Evolutionary conservation across 2,329 filamentous ascomycete genomes (phyloP).

Genomic region (Aureobasidium lini): DNA sequence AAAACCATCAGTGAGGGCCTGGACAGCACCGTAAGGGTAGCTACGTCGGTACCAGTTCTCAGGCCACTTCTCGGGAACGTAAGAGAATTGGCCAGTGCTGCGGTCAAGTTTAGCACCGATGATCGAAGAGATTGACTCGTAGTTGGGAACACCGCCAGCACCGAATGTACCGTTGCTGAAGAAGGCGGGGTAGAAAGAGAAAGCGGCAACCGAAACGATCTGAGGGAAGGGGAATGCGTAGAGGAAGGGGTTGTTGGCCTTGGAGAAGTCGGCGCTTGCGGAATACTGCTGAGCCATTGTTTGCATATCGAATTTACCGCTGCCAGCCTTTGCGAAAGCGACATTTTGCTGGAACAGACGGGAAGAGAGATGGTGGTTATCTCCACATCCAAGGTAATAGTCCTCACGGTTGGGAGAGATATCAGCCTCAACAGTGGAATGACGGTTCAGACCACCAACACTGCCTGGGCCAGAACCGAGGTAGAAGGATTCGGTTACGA

Average conservation of each 20-base stretch:
- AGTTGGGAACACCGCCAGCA: conserved; percentile 29
- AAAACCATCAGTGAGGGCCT: conserved; percentile 28
- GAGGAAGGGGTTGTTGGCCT: conserved; percentile 26
- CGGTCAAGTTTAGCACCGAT: conserved; percentile 22
- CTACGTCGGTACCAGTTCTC: conserved; percentile 25
- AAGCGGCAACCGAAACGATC: conserved; percentile 24
- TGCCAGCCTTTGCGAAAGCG: conserved; percentile 17
- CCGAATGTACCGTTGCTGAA: conserved; percentile 32
- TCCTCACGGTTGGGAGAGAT: conserved; percentile 28
- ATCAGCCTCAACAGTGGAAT: conserved; percentile 25
- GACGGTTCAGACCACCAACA: conserved; percentile 25
- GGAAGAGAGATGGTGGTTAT: conserved; percentile 27
- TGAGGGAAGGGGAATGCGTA: conserved; percentile 29
- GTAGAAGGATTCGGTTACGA: conserved; percentile 22
- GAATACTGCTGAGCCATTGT: conserved; percentile 23
- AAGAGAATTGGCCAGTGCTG: conserved; percentile 23
- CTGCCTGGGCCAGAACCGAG: conserved; percentile 21
- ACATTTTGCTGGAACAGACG: conserved; percentile 26
- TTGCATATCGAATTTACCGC: conserved; percentile 22
- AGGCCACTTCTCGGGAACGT: conserved; percentile 25
- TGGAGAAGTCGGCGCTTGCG: conserved; percentile 14
- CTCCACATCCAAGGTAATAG: conserved; percentile 28
- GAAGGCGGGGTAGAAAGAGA: conserved; percentile 26
- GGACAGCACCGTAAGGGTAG: conserved; percentile 23
- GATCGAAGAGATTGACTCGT: conserved; percentile 25